Evolutionary conservation across 129 eudicot genomes (phyloP).

Genomic region (Tanacetum coccineum): DNA sequence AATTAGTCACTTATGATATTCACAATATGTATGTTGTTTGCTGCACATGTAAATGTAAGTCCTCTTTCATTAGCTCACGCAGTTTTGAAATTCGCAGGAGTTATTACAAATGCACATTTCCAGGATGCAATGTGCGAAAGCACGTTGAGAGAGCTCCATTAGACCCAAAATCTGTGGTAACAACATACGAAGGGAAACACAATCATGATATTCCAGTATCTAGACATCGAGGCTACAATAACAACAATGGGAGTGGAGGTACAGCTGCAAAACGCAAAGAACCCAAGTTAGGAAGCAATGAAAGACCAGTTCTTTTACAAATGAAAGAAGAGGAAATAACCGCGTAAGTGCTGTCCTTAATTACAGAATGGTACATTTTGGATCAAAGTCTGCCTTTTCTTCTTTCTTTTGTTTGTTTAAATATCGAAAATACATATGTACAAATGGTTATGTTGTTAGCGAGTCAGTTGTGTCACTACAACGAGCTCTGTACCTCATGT

Average conservation of each 20-base stretch:
- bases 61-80: not conserved
- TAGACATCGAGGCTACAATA: slow-evolving; percentile 43
- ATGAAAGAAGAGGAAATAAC: slow-evolving; percentile 70
- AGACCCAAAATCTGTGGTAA: slow-evolving; percentile 83
- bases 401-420: not conserved
- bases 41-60: not conserved
- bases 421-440: slow-evolving; percentile 22
- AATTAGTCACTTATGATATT: no score
- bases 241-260: slow-evolving; percentile 13
- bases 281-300: slow-evolving; percentile 47
- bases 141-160: slow-evolving; percentile 89
- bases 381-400: slow-evolving; percentile 16
- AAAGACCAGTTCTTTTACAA: slow-evolving; percentile 52
- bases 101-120: slow-evolving; percentile 80
- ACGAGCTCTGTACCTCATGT: not conserved
- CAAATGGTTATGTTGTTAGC: slow-evolving; percentile 14
- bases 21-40: not conserved
- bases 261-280: slow-evolving; percentile 36
- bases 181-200: slow-evolving; percentile 97
- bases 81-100: slow-evolving; percentile 57
- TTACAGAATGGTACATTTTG: slow-evolving; percentile 24
- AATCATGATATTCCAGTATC: slow-evolving; percentile 73
- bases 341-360: slow-evolving; percentile 31
- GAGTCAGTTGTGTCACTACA: slow-evolving; percentile 1
- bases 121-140: slow-evolving; percentile 87